These are phyloP conservation scores for Cyclostephanos tholiformis DNA, from an alignment of 108 stramenopile species.

Conservation along the genomic window DNA sequence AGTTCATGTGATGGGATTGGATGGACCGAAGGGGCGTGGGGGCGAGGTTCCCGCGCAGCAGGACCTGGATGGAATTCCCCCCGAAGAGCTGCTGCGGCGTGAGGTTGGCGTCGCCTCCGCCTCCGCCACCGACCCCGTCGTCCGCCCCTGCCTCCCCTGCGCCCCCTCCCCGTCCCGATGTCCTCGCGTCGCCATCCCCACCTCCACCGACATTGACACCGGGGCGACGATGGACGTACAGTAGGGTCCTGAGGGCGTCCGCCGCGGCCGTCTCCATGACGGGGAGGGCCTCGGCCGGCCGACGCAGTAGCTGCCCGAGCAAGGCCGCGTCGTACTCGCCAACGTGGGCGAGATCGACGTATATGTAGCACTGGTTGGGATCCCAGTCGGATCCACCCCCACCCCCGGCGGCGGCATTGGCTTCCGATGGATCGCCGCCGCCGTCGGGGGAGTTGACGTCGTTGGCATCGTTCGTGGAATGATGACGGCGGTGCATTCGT, in stretches of 20 bases:
- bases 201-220: slow-evolving; percentile 17
- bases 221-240: slow-evolving; percentile 45
- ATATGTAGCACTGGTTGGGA: slow-evolving; percentile 56
- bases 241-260: slow-evolving; percentile 72
- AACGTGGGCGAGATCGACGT: slow-evolving; percentile 80
- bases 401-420: slow-evolving; percentile 11
- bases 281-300: slow-evolving; percentile 69
- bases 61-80: slow-evolving; percentile 69
- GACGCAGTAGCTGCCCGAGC: slow-evolving; percentile 68
- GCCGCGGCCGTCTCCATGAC: slow-evolving; percentile 74
- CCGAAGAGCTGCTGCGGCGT: slow-evolving; percentile 38
- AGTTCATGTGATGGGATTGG: slow-evolving; percentile 93
- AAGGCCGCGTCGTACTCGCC: slow-evolving; percentile 87
- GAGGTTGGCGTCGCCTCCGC: slow-evolving; percentile 11
- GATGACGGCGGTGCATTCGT: slow-evolving; percentile 80
- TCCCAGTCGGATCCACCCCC: slow-evolving; percentile 24
- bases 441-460: slow-evolving; percentile 4
- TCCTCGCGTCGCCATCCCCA: slow-evolving; percentile 22
- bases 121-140: slow-evolving; percentile 1
- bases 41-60: slow-evolving; percentile 72
- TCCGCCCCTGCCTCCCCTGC: not conserved
- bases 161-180: not conserved
- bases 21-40: slow-evolving; percentile 86
- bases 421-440: slow-evolving; percentile 15
- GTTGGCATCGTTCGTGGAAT: slow-evolving; percentile 27